Percentiles rank a stretch among this genome's conserved stretches.
Conservation (phyloP, 2,329 filamentous ascomycete genomes). For the Fusarium redolens region DNA sequence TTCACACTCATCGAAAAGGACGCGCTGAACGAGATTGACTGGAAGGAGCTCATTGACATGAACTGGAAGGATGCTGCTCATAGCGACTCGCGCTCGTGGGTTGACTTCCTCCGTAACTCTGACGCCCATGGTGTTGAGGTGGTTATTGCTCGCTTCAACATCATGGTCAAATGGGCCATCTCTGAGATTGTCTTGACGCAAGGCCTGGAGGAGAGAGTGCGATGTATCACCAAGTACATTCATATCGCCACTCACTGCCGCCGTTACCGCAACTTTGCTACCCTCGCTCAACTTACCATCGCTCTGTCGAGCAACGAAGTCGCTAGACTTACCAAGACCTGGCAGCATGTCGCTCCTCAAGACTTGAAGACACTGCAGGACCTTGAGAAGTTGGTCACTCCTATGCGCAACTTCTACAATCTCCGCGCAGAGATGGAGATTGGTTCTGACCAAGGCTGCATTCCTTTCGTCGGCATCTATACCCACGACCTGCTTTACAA, state of each 20-base stretch:
- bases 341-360: constrained; percentile 73
- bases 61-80: constrained; percentile 79
- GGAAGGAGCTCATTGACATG: constrained; percentile 88
- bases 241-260: constrained; percentile 83
- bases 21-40: constrained; percentile 86
- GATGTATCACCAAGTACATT: constrained; percentile 83
- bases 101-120: constrained; percentile 79
- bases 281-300: constrained; percentile 83
- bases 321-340: constrained; percentile 74
- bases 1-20: constrained; percentile 90
- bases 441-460: constrained; percentile 76
- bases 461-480: constrained; percentile 86
- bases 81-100: constrained; percentile 79
- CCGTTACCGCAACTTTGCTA: constrained; percentile 83
- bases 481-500: constrained; percentile 88
- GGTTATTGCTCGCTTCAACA: constrained; percentile 86
- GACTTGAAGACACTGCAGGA: constrained; percentile 75
- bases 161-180: constrained; percentile 88
- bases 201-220: constrained; percentile 76
- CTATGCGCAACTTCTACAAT: constrained; percentile 80
- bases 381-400: constrained; percentile 79
- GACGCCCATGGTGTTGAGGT: constrained; percentile 83
- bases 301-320: constrained; percentile 81
- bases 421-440: constrained; percentile 83
- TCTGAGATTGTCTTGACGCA: constrained; percentile 83